Evolutionary conservation across 139 green algal genomes (phyloP), one percentile per base, ranked within the genome.

Genomic region (Tetradesmus lagerheimii): DNA sequence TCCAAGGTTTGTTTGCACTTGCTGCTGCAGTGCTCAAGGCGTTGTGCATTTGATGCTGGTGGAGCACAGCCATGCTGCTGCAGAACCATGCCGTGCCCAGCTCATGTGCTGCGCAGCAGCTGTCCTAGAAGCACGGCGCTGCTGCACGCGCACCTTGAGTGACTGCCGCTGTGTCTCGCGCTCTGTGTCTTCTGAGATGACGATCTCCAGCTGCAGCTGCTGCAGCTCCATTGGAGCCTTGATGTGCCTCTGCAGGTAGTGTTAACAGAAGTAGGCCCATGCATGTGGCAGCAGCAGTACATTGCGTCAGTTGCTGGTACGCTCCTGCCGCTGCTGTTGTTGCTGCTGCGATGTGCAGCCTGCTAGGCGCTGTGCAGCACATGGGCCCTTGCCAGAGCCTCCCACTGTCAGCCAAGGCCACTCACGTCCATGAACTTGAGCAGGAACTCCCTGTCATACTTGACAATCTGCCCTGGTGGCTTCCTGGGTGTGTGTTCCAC

Each of bases 341-440:
- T 35, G 12, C 75, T n/a, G 37, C 35, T 31, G 76, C 76, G 11
- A 35, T 82, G 47, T 62, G 66, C 81, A 18, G 38, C 77, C 43
- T 34, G 35, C 14, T 8, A 35, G 29, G 29, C 77, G 39, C 15
- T 66, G 35, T 34, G 64, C 18, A 38, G 1, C 27, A 45, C 67
- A 29, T 29, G 9, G 20, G 25, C 18, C 29, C 57, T 5, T 71
- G 23, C 57, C 57, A 71, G 8, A 31, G 23, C 31, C 35, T 5
- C 15, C 27, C 23, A 18, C 3, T 31, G 0, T 35, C 39, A 34
- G 18, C 57, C 27, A 27, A 47, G 37, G 12, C 16, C 25, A 83
- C 93, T 64, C 89, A 97, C 95, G 89, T 96, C 92, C 87, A 96
- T 96, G 80, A 97, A 96, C 85, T 95, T 92, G 87, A 97, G 93